phyloP scores from a whole-genome alignment of 257 asterid species.

The Prunella vulgaris region DNA sequence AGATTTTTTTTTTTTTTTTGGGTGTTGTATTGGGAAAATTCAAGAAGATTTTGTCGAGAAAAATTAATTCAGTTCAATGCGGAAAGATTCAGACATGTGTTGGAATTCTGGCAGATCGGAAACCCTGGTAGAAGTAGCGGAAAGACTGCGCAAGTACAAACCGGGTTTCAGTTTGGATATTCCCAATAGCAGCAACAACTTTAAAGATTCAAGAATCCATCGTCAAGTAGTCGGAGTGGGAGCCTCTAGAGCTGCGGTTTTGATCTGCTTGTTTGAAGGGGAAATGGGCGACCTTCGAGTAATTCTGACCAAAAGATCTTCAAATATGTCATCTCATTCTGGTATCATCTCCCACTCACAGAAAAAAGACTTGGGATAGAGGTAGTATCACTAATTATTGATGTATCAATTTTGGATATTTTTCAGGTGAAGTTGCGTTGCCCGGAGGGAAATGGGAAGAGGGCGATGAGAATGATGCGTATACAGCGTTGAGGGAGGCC shows the following conservation, averaged over 20 bases:
- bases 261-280: conserved; percentile 69
- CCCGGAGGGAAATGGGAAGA: conserved; percentile 88
- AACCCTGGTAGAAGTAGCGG: conserved; percentile 32
- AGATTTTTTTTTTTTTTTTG: too few species aligned
- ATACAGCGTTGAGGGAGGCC: conserved; percentile 84
- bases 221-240: too few species aligned
- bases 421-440: conserved; percentile 76
- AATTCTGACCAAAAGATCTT: conserved; percentile 72
- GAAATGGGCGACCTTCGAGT: conserved; percentile 57
- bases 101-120: conserved; percentile 27
- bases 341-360: too few species aligned
- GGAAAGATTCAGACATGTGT: conserved; percentile 21
- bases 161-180: conserved; percentile 11
- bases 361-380: too few species aligned
- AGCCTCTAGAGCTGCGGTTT: conserved; percentile 54
- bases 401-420: neutral
- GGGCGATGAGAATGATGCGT: conserved; percentile 46
- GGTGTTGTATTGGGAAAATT: neutral
- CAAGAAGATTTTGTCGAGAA: neutral
- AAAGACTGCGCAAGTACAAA: conserved; percentile 39
- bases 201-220: conserved; percentile 5
- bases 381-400: neutral
- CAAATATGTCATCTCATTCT: conserved; percentile 56
- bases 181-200: too few species aligned
- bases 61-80: neutral